Conservation (phyloP, 768 basidiomycete species). For the Leucosporidium yakuticum region DNA sequence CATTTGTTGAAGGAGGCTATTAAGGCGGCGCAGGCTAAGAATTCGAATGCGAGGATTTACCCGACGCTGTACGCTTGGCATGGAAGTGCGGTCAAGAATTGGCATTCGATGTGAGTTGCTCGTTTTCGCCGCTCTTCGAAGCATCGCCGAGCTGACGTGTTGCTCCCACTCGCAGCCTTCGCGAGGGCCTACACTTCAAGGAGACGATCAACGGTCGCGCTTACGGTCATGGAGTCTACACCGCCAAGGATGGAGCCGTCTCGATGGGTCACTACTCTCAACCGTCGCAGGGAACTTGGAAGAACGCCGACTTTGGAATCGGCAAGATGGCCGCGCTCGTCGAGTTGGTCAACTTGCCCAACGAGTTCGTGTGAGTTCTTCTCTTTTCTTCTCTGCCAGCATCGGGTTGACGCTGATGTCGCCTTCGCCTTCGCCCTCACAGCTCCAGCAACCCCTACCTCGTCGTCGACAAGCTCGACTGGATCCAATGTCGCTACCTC, state of each 20-base stretch:
- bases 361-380: constrained; percentile 50
- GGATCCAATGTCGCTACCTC: constrained; percentile 63
- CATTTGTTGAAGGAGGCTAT: constrained; percentile 56
- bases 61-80: constrained; percentile 58
- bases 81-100: constrained; percentile 56
- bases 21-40: constrained; percentile 44
- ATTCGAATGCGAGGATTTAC: constrained; percentile 49
- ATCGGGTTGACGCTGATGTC: neutral
- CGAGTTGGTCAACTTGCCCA: constrained; percentile 61
- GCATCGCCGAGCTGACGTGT: neutral
- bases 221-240: constrained; percentile 65
- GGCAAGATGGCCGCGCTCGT: constrained; percentile 56
- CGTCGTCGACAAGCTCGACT: constrained; percentile 60
- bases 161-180: constrained; percentile 43
- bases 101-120: constrained; percentile 55
- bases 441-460: constrained; percentile 49
- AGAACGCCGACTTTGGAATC: constrained; percentile 53
- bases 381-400: neutral
- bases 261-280: constrained; percentile 36
- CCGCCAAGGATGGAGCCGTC: constrained; percentile 15
- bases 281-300: constrained; percentile 41
- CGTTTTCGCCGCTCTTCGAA: neutral
- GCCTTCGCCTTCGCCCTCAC: neutral
- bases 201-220: constrained; percentile 55
- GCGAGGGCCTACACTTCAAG: constrained; percentile 65